These are phyloP conservation scores for Eutrema japonicum DNA, from an alignment of 345 rosid species.

Conservation along the genomic window DNA sequence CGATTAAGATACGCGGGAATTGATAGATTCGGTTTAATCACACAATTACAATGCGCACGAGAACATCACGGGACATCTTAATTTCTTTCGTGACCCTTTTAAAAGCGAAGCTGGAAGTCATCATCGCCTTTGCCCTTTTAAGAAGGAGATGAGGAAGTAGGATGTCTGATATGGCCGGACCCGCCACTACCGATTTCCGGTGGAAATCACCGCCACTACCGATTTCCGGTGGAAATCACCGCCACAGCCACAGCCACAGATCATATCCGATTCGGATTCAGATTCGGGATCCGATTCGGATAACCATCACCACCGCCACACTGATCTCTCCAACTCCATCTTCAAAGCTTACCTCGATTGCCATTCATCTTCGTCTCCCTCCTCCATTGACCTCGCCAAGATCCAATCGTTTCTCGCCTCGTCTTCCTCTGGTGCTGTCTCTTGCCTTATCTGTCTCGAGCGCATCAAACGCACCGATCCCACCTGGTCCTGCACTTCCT, in stretches of 20 bases:
- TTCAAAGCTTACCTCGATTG: conserved; percentile 79
- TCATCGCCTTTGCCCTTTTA: neutral
- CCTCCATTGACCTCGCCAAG: conserved; percentile 69
- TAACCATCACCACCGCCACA: conserved; percentile 40
- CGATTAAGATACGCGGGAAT: conserved; percentile 4
- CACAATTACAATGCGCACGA: conserved; percentile 19
- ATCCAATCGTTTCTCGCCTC: conserved; percentile 85
- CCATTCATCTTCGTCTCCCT: conserved; percentile 53
- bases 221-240: conserved; percentile 33
- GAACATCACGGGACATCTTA: conserved; percentile 25
- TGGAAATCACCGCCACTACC: conserved; percentile 23
- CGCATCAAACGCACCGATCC: conserved; percentile 80
- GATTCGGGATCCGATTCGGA: conserved; percentile 56
- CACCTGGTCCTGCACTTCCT: conserved; percentile 83
- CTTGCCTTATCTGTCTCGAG: conserved; percentile 90
- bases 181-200: conserved; percentile 36
- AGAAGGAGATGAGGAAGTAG: conserved; percentile 6
- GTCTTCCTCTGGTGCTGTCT: conserved; percentile 84
- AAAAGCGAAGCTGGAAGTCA: neutral
- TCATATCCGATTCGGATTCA: conserved; percentile 57
- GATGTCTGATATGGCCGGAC: conserved; percentile 45
- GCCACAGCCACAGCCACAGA: conserved; percentile 37
- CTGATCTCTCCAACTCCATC: conserved; percentile 74
- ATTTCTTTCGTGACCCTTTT: neutral
- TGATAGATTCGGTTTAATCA: conserved; percentile 15